Evolutionary conservation across 192 early-diverging fungal species (phyloP), one percentile per base, ranked within the genome.

Genomic region (Geosiphon pyriformis): DNA sequence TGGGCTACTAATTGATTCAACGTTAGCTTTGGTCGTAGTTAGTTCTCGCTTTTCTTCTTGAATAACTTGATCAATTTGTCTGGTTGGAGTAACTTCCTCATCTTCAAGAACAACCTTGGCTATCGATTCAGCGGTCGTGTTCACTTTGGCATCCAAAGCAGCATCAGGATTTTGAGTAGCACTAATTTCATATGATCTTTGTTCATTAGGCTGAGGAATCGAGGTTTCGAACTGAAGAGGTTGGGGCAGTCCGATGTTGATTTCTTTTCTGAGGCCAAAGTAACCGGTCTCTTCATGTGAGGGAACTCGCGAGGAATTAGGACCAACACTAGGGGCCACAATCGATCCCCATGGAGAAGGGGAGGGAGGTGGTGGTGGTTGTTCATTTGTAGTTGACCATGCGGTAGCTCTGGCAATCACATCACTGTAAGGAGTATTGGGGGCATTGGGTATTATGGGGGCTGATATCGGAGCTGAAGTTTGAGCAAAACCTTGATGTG

Each of bases 161-260:
- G 78, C 33, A 6, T 76, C 77, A 33, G 68, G 74, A 74, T 70
- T 72, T 18, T 78, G 74, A 64, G 76, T 72, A n/a, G 59, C 27
- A 6, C 20, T 51, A 22, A 51, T 34, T 1, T 64, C 61, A 34
- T 34, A 64, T 20, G 7, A 57, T 49, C 69, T 58, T 10, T 46
- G 59, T 65, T 82, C 76, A 56, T 76, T 73, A 26, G 59, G 66
- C 48, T 72, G 74, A 54, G 70, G 72, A 47, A 70, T 72, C 26
- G 72, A 68, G 4, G 56, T 33, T 15, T 74, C 51, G 22, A 34
- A n/a, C 59, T 54, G 48, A 67, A 71, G 56, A 69, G 79, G 61
- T 73, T 78, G 54, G 56, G n/a, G 25, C 23, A 63, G 30, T 22
- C 48, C 48, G 32, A 62, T 18, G 50, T 62, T 62, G 25, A 6